Conservation (phyloP, 192 early-diverging fungal species). For the Podila epigama region DNA sequence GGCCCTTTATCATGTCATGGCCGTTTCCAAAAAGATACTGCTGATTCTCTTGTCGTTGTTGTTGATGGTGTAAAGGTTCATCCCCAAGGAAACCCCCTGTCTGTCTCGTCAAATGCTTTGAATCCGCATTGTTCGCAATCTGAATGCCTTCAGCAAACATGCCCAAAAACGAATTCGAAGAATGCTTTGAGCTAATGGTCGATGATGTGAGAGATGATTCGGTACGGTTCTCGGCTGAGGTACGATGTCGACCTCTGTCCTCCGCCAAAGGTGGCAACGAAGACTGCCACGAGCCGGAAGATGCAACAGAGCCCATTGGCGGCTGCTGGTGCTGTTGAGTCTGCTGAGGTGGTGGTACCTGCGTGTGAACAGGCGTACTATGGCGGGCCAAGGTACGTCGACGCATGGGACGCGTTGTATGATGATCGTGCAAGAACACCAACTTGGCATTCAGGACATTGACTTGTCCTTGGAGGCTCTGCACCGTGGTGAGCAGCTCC, state of each 20-base stretch:
- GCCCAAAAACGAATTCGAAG: not conserved
- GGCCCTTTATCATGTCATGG: not conserved
- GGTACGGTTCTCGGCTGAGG: not conserved
- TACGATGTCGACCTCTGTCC: not conserved
- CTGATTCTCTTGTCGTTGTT: too few relatives aligned
- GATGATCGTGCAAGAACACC: constrained; percentile 39
- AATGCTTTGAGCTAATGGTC: not conserved
- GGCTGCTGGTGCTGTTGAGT: not conserved
- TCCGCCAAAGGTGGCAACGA: not conserved
- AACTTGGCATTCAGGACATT: constrained; percentile 43
- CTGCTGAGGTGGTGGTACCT: not conserved
- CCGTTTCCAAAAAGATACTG: not conserved
- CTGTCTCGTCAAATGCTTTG: not conserved
- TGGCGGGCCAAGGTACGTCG: constrained; percentile 26
- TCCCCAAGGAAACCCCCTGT: not conserved
- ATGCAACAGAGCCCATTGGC: too few relatives aligned
- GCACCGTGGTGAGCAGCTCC: constrained; percentile 26
- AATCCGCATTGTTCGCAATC: not conserved
- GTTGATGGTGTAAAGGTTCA: not conserved
- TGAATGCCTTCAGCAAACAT: not conserved
- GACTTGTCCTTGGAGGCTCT: constrained; percentile 29
- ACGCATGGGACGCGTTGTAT: constrained; percentile 39
- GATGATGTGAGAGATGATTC: not conserved
- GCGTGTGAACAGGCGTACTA: constrained; percentile 7
- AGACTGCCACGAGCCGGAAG: not conserved